Base-by-base conservation (phyloP, 345 rosid genomes). In the Bretschneidera sinensis region DNA sequence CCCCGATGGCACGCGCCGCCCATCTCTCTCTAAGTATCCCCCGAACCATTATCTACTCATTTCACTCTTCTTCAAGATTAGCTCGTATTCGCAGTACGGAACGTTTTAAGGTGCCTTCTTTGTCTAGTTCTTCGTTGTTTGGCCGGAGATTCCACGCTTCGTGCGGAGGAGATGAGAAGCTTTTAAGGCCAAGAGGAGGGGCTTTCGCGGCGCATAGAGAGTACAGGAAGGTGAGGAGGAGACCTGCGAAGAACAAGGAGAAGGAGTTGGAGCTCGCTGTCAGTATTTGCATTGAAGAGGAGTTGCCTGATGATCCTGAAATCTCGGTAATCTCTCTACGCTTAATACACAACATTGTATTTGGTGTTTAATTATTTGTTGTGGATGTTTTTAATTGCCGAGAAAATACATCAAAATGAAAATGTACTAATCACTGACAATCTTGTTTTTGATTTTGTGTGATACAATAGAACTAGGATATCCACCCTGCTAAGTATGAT, bases 271-370 rank as follows among this genome's bases (percentile, higher is more conserved):
- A 90, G 81, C 95, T 94, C 75, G 73, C 54, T 43, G 99, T 85
- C 60, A 74, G 85, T 56, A 90, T 94, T 73, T 85, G 92, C 65
- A 79, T 90, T 64, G 97, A 94, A 33, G 97, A 90, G 33, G 82
- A 70, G 61, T 74, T 94, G 48, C 99, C 97, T 57, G 80, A 90
- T 59, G 99, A 94, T 67, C 74, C 86, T 9, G 96, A 94, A 79
- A 71, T 94, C 63, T 72, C 71, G 89, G 97, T 87, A 77, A 21
- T 10, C n/a, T 24, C 21, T 43, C 16, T 0, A 13, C 10, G 10
- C 33, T 45, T 20, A n/a, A 48, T 48, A 23, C 24, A 19, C 16
- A 23, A 22, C 31, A 31, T 16, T 56, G 16, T 7, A 39, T 14
- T 1, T 39, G 15, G 9, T 31, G 4, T 31, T 31, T 31, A 9